These are phyloP conservation scores for Lentinula edodes DNA, from an alignment of 768 basidiomycete species.

Conservation along the genomic window DNA sequence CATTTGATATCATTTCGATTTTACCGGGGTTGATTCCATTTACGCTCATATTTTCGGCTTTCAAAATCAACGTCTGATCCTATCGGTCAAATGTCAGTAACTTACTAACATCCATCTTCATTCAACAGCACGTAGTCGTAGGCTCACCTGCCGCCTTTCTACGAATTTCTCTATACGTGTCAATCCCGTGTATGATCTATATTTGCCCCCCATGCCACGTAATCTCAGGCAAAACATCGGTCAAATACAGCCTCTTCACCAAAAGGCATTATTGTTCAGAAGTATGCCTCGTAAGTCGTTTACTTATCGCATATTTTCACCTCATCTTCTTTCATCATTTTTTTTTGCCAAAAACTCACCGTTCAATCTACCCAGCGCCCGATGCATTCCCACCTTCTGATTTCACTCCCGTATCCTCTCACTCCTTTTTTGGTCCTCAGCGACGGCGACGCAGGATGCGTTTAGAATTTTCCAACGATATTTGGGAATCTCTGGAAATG, in stretches of 20 bases:
- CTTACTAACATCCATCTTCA: not conserved
- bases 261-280: not conserved
- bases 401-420: not conserved
- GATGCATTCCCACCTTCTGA: constrained; percentile 22
- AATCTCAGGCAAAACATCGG: not conserved
- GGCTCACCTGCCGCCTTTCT: constrained; percentile 2
- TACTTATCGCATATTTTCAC: not conserved
- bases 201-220: not conserved
- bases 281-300: constrained; percentile 1
- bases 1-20: not conserved
- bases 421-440: not conserved
- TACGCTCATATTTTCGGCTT: not conserved
- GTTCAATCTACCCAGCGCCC: constrained; percentile 26
- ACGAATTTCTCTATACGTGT: constrained; percentile 4
- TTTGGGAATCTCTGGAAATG: constrained; percentile 11
- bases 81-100: not conserved
- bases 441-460: constrained; percentile 1
- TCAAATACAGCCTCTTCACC: not conserved
- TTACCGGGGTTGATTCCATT: not conserved
- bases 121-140: not conserved
- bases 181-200: constrained; percentile 1
- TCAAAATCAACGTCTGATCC: not conserved
- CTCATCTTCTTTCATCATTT: not conserved
- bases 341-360: not conserved
- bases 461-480: constrained; percentile 1